A percentile compares a stretch with the other conserved stretches of the same genome.
These are phyloP conservation scores for Mycena indigotica DNA, from an alignment of 768 basidiomycete species.

Conservation along the genomic window DNA sequence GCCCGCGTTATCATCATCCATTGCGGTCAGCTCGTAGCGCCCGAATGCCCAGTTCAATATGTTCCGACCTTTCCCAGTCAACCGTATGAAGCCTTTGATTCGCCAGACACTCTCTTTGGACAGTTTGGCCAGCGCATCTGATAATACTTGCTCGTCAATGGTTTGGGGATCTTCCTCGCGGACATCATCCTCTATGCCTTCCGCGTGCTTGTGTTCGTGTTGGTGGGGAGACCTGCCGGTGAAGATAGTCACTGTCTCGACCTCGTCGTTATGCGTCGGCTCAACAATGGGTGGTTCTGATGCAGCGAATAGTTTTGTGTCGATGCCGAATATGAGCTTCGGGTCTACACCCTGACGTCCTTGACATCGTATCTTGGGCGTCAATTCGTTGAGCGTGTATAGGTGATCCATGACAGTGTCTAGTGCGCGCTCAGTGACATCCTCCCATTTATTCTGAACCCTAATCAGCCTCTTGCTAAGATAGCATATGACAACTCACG, in stretches of 20 bases:
- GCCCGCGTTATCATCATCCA: constrained; percentile 33
- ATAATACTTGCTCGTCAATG: constrained; percentile 42
- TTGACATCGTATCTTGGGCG: constrained; percentile 78
- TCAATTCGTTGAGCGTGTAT: constrained; percentile 85
- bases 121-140: constrained; percentile 49
- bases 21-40: constrained; percentile 61
- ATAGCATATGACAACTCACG: constrained; percentile 43
- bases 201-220: constrained; percentile 17
- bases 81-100: constrained; percentile 83
- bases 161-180: constrained; percentile 24
- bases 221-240: constrained; percentile 38
- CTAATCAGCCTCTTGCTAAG: not conserved
- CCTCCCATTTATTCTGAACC: constrained; percentile 86
- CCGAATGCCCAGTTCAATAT: constrained; percentile 96
- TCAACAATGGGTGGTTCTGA: constrained; percentile 21
- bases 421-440: constrained; percentile 73
- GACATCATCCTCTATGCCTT: constrained; percentile 4
- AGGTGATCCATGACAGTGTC: constrained; percentile 88
- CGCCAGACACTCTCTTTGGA: constrained; percentile 76
- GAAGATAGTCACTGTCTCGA: constrained; percentile 74
- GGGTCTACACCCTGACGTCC: constrained; percentile 72
- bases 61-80: constrained; percentile 42
- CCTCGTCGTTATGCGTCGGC: constrained; percentile 72
- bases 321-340: constrained; percentile 82
- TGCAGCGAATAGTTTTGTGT: constrained; percentile 77